A percentile compares a stretch with the other conserved stretches of the same genome.
These are phyloP conservation scores for Backusella sp. DNA, from an alignment of 192 early-diverging fungal genomes.

Conservation along the genomic window DNA sequence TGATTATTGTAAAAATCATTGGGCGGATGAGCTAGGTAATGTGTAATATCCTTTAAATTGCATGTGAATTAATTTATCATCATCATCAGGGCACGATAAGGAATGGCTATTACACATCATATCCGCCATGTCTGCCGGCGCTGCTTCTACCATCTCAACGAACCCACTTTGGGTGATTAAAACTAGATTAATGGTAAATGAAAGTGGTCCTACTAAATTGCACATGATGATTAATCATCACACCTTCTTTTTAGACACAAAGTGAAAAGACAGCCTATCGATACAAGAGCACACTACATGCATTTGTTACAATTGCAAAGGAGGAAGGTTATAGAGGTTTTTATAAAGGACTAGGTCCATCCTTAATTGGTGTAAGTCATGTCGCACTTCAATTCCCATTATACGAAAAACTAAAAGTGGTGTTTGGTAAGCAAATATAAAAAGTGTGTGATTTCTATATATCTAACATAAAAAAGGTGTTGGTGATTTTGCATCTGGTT, in stretches of 20 bases:
- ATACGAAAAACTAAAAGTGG: slow-evolving; percentile 86
- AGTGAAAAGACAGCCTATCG: slow-evolving; percentile 70
- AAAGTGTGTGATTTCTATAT: neutral
- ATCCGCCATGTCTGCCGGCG: slow-evolving; percentile 85
- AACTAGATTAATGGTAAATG: slow-evolving; percentile 78
- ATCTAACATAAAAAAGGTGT: neutral
- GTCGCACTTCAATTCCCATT: slow-evolving; percentile 95
- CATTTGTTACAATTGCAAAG: slow-evolving; percentile 72
- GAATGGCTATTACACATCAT: slow-evolving; percentile 69
- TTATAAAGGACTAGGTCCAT: slow-evolving; percentile 93
- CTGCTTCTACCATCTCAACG: slow-evolving; percentile 72
- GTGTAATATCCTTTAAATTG: too few relatives aligned
- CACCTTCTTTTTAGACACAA: slow-evolving; percentile 58
- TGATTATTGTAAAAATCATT: slow-evolving; percentile 66
- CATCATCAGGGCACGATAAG: slow-evolving; percentile 36
- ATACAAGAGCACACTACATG: slow-evolving; percentile 82
- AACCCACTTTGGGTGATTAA: slow-evolving; percentile 95
- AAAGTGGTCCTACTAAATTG: neutral
- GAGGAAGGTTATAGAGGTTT: slow-evolving; percentile 81
- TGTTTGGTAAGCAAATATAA: slow-evolving; percentile 48
- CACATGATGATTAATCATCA: too few relatives aligned
- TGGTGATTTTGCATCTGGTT: slow-evolving; percentile 19
- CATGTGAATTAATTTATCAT: neutral
- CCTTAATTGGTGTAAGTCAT: slow-evolving; percentile 89
- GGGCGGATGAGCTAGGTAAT: slow-evolving; percentile 3